A percentile compares a stretch with the other conserved stretches of the same genome.
Conservation (phyloP, 192 early-diverging fungal species). For the Coemansia interrupta region DNA sequence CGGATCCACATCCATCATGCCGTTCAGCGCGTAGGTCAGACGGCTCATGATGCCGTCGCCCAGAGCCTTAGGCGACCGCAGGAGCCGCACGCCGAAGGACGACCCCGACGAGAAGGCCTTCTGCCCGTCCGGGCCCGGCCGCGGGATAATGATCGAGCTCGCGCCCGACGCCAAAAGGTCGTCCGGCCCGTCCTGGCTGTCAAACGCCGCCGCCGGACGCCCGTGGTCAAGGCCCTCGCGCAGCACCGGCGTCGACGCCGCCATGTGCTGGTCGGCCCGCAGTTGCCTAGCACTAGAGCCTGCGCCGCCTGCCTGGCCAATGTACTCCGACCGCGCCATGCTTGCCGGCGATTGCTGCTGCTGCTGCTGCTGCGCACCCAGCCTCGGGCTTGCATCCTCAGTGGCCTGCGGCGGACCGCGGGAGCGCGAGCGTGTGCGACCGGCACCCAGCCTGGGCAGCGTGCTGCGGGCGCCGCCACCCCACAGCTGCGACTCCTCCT, state of each 20-base stretch:
- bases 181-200: not conserved
- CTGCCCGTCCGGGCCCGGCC: not conserved
- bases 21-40: conserved; percentile 69
- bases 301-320: conserved; percentile 14
- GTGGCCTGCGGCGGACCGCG: conserved; percentile 6
- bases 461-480: conserved; percentile 45
- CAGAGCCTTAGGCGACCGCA: conserved; percentile 37
- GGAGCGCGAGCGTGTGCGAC: conserved; percentile 3
- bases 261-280: conserved; percentile 12
- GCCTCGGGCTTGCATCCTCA: no score
- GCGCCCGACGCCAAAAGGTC: not conserved
- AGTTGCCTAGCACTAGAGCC: not conserved
- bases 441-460: conserved; percentile 33
- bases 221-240: conserved; percentile 9
- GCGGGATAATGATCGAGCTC: not conserved
- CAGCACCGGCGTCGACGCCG: conserved; percentile 37
- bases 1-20: conserved; percentile 94
- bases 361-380: conserved; percentile 6
- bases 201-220: not conserved
- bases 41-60: conserved; percentile 54
- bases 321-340: conserved; percentile 46
- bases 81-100: conserved; percentile 35
- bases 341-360: conserved; percentile 2
- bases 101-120: not conserved
- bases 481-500: conserved; percentile 51